phyloP scores from a whole-genome alignment of 169 alveolate species.

The Cryptosporidium muris region DNA sequence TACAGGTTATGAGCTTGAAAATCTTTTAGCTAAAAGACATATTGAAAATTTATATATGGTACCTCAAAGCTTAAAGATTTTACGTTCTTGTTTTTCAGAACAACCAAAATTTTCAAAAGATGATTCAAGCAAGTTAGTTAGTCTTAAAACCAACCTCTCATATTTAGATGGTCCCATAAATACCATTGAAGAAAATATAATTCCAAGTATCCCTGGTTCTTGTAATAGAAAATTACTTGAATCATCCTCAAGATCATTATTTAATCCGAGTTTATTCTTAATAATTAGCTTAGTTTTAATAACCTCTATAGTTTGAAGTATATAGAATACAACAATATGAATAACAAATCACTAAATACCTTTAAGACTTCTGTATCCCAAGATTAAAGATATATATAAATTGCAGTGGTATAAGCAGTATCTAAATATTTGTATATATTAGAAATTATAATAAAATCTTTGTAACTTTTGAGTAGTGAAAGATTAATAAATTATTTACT shows the following conservation, averaged over 20 bases:
- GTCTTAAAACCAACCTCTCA: slow-evolving; percentile 24
- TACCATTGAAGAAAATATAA: slow-evolving; percentile 20
- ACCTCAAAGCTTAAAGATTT: slow-evolving; percentile 45
- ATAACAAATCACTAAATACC: no score
- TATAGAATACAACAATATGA: no score
- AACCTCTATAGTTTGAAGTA: neutral
- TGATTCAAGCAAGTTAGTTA: neutral
- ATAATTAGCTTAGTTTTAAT: neutral
- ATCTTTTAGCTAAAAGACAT: slow-evolving; percentile 35
- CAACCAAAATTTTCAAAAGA: slow-evolving; percentile 34
- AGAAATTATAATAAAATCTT: no score
- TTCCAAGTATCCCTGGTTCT: slow-evolving; percentile 64
- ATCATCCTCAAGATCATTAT: slow-evolving; percentile 1
- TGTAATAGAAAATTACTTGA: slow-evolving; percentile 17
- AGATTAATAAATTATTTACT: no score
- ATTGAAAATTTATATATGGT: slow-evolving; percentile 43
- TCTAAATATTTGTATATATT: no score
- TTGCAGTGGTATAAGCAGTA: no score
- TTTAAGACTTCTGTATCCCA: no score
- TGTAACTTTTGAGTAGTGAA: no score
- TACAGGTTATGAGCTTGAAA: slow-evolving; percentile 22
- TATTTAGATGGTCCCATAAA: slow-evolving; percentile 35
- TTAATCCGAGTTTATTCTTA: no score
- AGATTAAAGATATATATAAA: no score
- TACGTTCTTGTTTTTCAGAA: slow-evolving; percentile 60